Evolutionary conservation across 2,329 filamentous ascomycete genomes (phyloP), one percentile per base, ranked within the genome.

Genomic region (Ophiocordyceps camponoti-saundersi): DNA sequence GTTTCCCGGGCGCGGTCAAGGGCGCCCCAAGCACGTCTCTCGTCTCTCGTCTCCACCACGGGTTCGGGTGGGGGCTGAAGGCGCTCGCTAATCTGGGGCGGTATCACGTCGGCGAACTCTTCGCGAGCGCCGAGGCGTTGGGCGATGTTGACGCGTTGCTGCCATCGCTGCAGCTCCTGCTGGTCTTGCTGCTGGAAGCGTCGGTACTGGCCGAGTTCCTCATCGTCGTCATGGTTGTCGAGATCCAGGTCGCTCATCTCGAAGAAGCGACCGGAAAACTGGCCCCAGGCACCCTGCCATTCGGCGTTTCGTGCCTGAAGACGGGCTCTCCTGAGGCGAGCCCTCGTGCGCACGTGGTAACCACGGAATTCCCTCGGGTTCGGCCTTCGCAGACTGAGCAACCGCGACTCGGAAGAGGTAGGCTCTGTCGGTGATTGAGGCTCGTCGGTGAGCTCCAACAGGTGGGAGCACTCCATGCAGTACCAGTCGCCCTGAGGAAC

Each of bases 221-320:
- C 90, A 34, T 90, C 64, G 22, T 65, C 61, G 50, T 66, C 64
- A 42, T 64, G 59, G 47, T 66, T 66, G 44, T 66, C 63, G 42
- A 66, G 59, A 45, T 66, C 64, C 44, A 66, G 54, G 41, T 66
- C 63, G 54, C 62, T 66, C 61, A 66, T 64, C 51, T 89, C 81
- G 56, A 73, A 80, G 48, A 82, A 70, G 34, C 70, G 71, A 45
- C 71, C 75, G 16, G 75, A 70, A 51, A 82, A 77, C 53, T 75
- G 70, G 48, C 74, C 77, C 81, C 86, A 93, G 1, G 93, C 85
- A 47, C 85, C 85, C 58, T 90, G 83, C 90, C 90, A 95, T 43
- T 93, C 84, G 44, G 76, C 83, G 59, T 66, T 86, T 67, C 88
- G 84, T 73, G 69, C 79, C 61, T 65, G 79, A 53, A 71, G 65